Evolutionary conservation across 2,329 filamentous ascomycete species (phyloP), one percentile per base, ranked within the genome.

Genomic region (Hypoxylon sp.): DNA sequence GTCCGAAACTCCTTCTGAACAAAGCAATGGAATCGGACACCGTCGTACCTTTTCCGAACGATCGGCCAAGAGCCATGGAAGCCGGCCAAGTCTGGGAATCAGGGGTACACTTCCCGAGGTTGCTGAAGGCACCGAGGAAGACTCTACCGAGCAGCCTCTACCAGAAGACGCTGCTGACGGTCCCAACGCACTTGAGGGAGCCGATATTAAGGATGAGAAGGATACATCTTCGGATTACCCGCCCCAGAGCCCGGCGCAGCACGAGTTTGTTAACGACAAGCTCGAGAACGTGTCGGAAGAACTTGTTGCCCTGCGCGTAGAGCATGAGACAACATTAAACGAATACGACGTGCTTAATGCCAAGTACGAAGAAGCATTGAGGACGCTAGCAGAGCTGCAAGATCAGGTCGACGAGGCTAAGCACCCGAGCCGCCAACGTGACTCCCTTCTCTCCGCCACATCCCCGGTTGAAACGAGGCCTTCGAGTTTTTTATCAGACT

Each of bases 361-460:
- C 66, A 98, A 97, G 74, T 99, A 99, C 67, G 91, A 97, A 69
- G 89, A 96, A 69, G 90, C 93, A 4, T 79, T 99, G 60, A 88
- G 88, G 43, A 87, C 90, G 8, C 75, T 99, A 37, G 88, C 91
- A 4, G 90, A 95, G 72, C 81, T 98, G 43, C 92, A 97, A 73
- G 94, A 97, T 70, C 84, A 85, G 23, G 81, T 92, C 29, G 91
- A 97, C 67, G 92, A 96, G 77, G 83, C 88, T 24, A 86, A 88
- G 27, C 90, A 92, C 69, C 80, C 84, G 50, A 74, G 73, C 65
- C 78, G 75, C 43, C 74, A 78, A 63, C 79, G 85, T 55, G 80
- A 87, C 71, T 84, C 86, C 1, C 72, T 87, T 8, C 67, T 85
- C 18, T 88, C 84, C 1, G 74, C 78, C 13, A 76, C 77, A 7